A percentile compares a stretch with the other conserved stretches of the same genome.
Evolutionary conservation across 1,284 basidiomycete genomes (phyloP).

Genomic region (Fomitopsis schrenkii): DNA sequence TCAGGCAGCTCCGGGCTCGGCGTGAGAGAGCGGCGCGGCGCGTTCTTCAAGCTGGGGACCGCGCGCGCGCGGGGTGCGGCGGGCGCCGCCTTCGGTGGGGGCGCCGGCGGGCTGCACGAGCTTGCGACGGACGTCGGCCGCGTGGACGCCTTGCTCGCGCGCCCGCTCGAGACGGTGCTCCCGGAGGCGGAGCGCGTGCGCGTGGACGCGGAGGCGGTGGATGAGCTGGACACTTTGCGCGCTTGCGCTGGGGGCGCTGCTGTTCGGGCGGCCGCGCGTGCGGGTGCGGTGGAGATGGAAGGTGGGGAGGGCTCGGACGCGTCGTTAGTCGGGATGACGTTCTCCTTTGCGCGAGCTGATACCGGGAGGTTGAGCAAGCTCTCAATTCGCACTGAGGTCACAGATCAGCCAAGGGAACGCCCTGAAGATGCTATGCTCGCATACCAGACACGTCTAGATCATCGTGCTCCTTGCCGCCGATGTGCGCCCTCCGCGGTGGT

Average conservation of each 20-base stretch:
- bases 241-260: not conserved
- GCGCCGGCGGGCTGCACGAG: constrained; percentile 13
- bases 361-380: constrained; percentile 18
- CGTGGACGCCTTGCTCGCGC: constrained; percentile 15
- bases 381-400: constrained; percentile 20
- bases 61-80: constrained; percentile 4
- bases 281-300: constrained; percentile 12
- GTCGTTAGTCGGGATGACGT: constrained; percentile 1
- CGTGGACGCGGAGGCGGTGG: constrained; percentile 2
- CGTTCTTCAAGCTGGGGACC: constrained; percentile 18
- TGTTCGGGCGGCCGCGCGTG: constrained; percentile 8
- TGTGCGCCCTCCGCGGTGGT: constrained; percentile 9
- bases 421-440: not conserved
- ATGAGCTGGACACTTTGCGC: not conserved
- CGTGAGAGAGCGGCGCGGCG: constrained; percentile 31
- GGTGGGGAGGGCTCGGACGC: constrained; percentile 1
- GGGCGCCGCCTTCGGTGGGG: constrained; percentile 6
- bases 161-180: constrained; percentile 15
- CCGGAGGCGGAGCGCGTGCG: constrained; percentile 4
- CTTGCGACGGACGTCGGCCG: constrained; percentile 2
- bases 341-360: constrained; percentile 13
- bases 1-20: constrained; percentile 53
- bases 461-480: constrained; percentile 4
- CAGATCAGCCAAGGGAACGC: not conserved
- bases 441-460: constrained; percentile 18